Percentiles rank a stretch among this genome's conserved stretches.
phyloP scores from a whole-genome alignment of 2,329 filamentous ascomycete species.

The Periconia digitata region DNA sequence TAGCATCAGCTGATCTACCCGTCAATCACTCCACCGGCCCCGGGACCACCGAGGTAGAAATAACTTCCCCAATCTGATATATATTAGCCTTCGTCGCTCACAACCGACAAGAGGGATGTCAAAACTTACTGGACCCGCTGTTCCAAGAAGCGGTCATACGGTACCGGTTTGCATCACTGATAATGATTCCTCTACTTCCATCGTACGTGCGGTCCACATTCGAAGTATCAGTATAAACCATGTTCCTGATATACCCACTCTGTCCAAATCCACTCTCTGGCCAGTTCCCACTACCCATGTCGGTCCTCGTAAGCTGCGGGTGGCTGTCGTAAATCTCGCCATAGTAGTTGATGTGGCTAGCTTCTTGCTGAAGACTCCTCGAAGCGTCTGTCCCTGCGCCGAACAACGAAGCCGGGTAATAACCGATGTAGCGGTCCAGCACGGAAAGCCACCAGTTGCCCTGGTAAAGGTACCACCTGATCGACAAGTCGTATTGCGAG shows the following conservation, averaged over 20 bases:
- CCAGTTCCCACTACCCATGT: constrained; percentile 16
- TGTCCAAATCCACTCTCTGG: constrained; percentile 12
- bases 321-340: constrained; percentile 18
- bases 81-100: background rate
- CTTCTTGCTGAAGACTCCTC: constrained; percentile 5
- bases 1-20: background rate
- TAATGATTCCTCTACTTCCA: constrained; percentile 10
- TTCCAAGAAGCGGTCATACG: constrained; percentile 7
- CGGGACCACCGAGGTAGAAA: constrained; percentile 18
- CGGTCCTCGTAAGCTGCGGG: constrained; percentile 12
- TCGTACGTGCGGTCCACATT: constrained; percentile 11
- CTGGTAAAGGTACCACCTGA: constrained; percentile 12
- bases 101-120: background rate
- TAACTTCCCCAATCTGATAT: constrained; percentile 8
- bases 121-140: background rate
- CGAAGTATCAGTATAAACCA: constrained; percentile 13
- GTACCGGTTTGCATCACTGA: constrained; percentile 17
- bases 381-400: constrained; percentile 12
- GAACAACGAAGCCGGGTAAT: constrained; percentile 15
- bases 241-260: constrained; percentile 15
- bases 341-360: constrained; percentile 13
- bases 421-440: constrained; percentile 18
- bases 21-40: constrained; percentile 12
- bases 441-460: constrained; percentile 21
- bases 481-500: constrained; percentile 16